Base-by-base conservation (phyloP, 345 rosid genomes). In the Melaleuca alternifolia region DNA sequence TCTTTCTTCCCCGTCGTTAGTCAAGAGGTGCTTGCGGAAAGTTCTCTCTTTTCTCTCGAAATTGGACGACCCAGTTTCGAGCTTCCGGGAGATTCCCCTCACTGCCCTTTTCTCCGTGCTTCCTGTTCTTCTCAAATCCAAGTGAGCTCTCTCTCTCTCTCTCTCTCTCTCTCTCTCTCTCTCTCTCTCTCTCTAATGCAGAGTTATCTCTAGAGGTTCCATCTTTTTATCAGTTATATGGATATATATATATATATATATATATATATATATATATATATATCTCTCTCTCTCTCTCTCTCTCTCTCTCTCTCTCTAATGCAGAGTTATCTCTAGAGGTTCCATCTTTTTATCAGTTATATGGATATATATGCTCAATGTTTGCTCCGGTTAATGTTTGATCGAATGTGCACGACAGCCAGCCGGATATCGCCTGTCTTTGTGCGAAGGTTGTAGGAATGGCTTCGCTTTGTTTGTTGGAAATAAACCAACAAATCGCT, bases 121-220 rank as follows among this genome's bases (percentile, higher is more conserved):
- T 44, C 94, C 95, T 11, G 8, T 83, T 16, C 93, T 94, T 87
- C 91, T 93, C 86, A 83, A 53, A 10, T 91, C 92, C 87, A 83
- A 51, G 94, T 92, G 88, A 86, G 65, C 46, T 28, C 51, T 18
- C 41, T n/a, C 33, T 28, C 50, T n/a, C 21, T 83, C 44, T 82
- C 50, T 71, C 83, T 53, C 24, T 44, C 54, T 20, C n/a, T n/a
- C n/a, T n/a, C n/a, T n/a, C n/a, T n/a, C n/a, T n/a, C n/a, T n/a
- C n/a, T n/a, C n/a, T n/a, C n/a, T n/a, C n/a, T n/a, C n/a, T n/a
- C n/a, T n/a, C n/a, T n/a, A n/a, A n/a, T n/a, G n/a, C 46, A n/a
- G 28, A 50, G 56, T 33, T 46, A 59, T 54, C 50, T 50, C 5
- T 41, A 20, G 20, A 1, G n/a, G 26, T 56, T 41, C 41, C 41